Conservation (phyloP, 2,329 filamentous ascomycete genomes). For the Stachybotrys elegans region DNA sequence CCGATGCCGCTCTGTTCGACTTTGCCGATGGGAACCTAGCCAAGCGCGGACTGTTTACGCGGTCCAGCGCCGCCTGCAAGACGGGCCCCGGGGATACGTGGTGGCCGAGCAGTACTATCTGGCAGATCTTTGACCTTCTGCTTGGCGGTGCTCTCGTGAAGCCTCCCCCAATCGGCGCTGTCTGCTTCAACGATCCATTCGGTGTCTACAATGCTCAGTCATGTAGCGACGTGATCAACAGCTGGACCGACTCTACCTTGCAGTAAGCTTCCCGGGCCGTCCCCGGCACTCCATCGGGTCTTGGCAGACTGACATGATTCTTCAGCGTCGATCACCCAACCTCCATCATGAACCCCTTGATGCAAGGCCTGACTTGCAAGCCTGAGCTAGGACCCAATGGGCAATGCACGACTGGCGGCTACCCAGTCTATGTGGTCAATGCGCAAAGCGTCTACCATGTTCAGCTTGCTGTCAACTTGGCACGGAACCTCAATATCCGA, state of each 20-base stretch:
- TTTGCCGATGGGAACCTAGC: background rate
- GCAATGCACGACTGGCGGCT: slow-evolving; percentile 33
- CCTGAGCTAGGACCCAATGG: slow-evolving; percentile 7
- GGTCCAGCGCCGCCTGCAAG: slow-evolving; percentile 27
- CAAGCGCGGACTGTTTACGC: no score
- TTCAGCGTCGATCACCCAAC: slow-evolving; percentile 28
- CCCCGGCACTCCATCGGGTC: no score
- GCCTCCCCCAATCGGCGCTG: slow-evolving; percentile 24
- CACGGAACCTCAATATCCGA: slow-evolving; percentile 36
- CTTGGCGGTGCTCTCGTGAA: slow-evolving; percentile 24
- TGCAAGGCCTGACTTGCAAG: slow-evolving; percentile 32
- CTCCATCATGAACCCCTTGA: slow-evolving; percentile 35
- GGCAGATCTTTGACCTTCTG: slow-evolving; percentile 30
- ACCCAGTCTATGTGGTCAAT: slow-evolving; percentile 36
- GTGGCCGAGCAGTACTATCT: slow-evolving; percentile 21
- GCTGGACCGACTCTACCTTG: slow-evolving; percentile 21
- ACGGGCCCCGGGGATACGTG: slow-evolving; percentile 24
- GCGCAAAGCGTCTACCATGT: slow-evolving; percentile 41
- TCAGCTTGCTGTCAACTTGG: slow-evolving; percentile 37
- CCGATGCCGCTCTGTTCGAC: background rate
- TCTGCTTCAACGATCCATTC: no score
- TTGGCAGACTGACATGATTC: slow-evolving; percentile 20
- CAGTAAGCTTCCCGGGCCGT: no score
- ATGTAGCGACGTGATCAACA: slow-evolving; percentile 19
- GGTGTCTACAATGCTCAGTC: no score